Conservation (phyloP, 768 basidiomycete genomes). For the Lentinula sp. region DNA sequence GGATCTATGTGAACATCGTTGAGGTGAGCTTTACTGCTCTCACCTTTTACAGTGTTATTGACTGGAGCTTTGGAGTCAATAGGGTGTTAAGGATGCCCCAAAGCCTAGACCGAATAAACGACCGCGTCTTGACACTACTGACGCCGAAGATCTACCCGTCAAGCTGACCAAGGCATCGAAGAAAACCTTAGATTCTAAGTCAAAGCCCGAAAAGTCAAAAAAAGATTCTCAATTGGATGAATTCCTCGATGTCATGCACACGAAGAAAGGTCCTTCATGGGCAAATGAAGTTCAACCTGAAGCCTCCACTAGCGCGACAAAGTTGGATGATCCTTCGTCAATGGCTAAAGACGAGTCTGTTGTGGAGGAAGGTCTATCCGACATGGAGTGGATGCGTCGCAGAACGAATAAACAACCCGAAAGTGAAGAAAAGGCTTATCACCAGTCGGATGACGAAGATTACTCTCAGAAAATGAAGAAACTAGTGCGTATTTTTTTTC, state of each 20-base stretch:
- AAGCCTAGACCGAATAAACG: constrained; percentile 66
- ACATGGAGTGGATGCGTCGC: constrained; percentile 70
- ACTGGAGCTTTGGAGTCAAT: constrained; percentile 5
- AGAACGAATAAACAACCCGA: constrained; percentile 49
- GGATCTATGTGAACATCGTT: constrained; percentile 69
- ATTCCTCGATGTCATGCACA: constrained; percentile 72
- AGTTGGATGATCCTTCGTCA: constrained; percentile 11
- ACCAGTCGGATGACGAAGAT: constrained; percentile 59
- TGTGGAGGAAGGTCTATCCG: constrained; percentile 42
- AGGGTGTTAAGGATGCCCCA: constrained; percentile 70
- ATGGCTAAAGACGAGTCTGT: constrained; percentile 6
- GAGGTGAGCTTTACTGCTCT: constrained; percentile 47
- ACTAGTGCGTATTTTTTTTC: not conserved
- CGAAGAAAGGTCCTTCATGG: constrained; percentile 59
- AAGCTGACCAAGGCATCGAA: constrained; percentile 4
- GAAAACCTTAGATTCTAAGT: constrained; percentile 8
- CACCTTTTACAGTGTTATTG: not conserved
- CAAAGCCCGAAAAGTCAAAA: constrained; percentile 16
- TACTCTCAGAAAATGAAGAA: constrained; percentile 10
- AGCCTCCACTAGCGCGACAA: constrained; percentile 3
- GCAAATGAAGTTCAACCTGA: constrained; percentile 38
- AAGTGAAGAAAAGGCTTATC: constrained; percentile 41
- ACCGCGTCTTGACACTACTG: constrained; percentile 31
- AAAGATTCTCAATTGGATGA: constrained; percentile 47
- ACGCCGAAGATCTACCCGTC: constrained; percentile 13